These are phyloP conservation scores for Echinochloa phyllopogon DNA, from an alignment of 176 grass and related monocot genomes.

Conservation along the genomic window DNA sequence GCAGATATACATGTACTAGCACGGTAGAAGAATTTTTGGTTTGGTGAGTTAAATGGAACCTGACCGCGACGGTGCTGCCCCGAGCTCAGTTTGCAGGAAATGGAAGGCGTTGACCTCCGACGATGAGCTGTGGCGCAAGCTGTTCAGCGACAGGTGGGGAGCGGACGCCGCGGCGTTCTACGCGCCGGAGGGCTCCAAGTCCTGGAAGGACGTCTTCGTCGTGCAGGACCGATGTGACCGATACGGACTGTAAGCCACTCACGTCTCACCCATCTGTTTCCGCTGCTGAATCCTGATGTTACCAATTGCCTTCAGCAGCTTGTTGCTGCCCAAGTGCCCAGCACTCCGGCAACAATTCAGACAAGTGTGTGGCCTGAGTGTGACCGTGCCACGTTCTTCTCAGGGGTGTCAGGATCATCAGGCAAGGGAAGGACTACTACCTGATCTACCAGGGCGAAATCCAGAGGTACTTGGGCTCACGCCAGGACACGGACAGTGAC, in stretches of 20 bases:
- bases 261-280: background rate
- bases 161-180: conserved; percentile 66
- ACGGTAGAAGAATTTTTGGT: background rate
- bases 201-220: conserved; percentile 88
- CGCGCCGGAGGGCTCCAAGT: conserved; percentile 56
- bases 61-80: background rate
- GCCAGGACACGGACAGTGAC: conserved; percentile 2
- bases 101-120: conserved; percentile 78
- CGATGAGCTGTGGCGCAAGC: conserved; percentile 68
- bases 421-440: conserved; percentile 85
- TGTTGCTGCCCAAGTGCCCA: too few relatives aligned
- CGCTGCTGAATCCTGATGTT: background rate
- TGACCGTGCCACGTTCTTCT: background rate
- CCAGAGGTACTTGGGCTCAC: conserved; percentile 66
- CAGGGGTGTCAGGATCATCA: conserved; percentile 82
- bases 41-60: background rate
- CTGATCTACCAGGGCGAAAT: conserved; percentile 90
- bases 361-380: background rate
- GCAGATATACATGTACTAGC: background rate
- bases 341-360: background rate
- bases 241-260: conserved; percentile 71
- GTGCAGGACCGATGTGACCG: conserved; percentile 85
- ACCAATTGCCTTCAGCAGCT: background rate
- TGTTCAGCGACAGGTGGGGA: conserved; percentile 81
- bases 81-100: conserved; percentile 71